Base-by-base conservation (phyloP, 805 yeast species). In the Saccharomycopsis lassenensis region DNA sequence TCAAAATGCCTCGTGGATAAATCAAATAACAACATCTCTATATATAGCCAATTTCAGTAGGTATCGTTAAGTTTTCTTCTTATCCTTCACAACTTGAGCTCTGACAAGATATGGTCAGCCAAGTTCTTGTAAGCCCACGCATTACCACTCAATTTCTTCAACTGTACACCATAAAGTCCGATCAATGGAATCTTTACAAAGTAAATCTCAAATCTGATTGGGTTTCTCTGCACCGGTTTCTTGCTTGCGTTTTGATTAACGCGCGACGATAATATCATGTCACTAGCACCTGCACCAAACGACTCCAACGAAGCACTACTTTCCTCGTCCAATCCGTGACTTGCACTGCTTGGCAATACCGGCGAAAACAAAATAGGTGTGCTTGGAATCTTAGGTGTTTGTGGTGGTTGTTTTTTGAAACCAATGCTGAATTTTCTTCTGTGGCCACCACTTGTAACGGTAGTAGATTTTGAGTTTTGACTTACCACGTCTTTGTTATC, bases 71-170 rank as follows among this genome's bases (percentile, higher is more conserved):
- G 21, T 7, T 7, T 7, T 27, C n/a, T n/a, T n/a, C n/a, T n/a
- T n/a, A n/a, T n/a, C n/a, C n/a, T n/a, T 33, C 29, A 42, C 22
- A 42, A 32, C 18, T 39, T 39, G 15, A 42, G 36, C 16, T 80
- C 81, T 41, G 68, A 67, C 56, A 87, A 69, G 33, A 87, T 80
- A 54, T 77, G 84, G 37, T 89, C 77, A 2, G 96, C 96, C 52
- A 87, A 64, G 7, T 86, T 77, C 62, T 89, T 87, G 60, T 87
- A 87, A 60, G 80, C 73, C 96, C 96, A 87, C 1, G 95, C 84
- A 55, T 89, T 86, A 51, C 97, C 97, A 40, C 82, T 69, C 21
- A 87, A 69, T 55, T 87, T 87, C 66, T 89, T 89, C 63, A 87
- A 86, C 56, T 89, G 96, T 32, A 87, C 87, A 57, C 97, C 97